phyloP scores from a whole-genome alignment of 108 stramenopile genomes.

The Nannochloropsis granulata region DNA sequence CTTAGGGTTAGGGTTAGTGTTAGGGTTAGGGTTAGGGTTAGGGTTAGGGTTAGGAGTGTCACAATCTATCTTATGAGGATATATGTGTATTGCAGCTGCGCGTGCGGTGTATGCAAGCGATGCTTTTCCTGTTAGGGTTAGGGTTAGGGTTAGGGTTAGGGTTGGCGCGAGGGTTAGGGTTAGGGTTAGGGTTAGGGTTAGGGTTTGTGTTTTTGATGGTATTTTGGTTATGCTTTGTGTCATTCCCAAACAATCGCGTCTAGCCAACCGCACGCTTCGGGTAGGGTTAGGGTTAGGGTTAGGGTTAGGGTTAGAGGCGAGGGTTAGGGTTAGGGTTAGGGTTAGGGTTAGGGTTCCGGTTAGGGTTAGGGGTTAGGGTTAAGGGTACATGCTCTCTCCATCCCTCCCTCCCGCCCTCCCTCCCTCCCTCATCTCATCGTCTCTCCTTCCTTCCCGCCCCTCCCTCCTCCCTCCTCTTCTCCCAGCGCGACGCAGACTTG shows the following conservation, averaged over 20 bases:
- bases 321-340: neutral
- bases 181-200: neutral
- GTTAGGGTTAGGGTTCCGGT: neutral
- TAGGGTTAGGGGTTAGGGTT: too few species aligned
- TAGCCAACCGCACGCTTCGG: too few species aligned
- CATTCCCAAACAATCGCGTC: neutral
- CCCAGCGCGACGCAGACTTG: neutral
- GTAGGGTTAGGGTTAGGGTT: neutral
- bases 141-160: neutral
- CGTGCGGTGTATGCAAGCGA: neutral
- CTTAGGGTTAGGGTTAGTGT: neutral
- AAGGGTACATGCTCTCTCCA: too few species aligned
- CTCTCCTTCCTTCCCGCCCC: neutral
- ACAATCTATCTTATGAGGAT: neutral
- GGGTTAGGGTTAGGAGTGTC: neutral
- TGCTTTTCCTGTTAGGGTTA: neutral
- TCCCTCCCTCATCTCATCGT: too few species aligned
- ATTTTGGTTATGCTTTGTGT: too few species aligned
- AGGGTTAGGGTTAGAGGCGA: neutral
- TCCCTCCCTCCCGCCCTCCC: too few species aligned
- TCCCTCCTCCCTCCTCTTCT: neutral
- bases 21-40: neutral
- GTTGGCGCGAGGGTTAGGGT: neutral
- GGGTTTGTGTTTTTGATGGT: neutral
- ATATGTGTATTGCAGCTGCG: neutral